Base-by-base conservation (phyloP, 768 basidiomycete genomes). In the Paxillus involutus region DNA sequence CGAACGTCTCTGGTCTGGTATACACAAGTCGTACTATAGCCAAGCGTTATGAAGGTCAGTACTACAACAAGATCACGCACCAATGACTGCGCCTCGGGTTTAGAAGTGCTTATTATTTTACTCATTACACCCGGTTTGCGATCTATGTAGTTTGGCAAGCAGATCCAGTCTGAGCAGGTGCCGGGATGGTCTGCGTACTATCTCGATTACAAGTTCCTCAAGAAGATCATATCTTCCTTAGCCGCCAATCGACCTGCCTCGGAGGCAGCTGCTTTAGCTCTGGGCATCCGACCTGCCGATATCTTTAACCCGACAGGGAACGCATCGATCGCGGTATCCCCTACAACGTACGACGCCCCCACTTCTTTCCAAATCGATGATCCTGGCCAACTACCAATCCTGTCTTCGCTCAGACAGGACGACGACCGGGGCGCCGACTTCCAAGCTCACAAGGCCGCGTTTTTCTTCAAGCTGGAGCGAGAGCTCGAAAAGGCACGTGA, bases 381-480 rank as follows among this genome's bases (percentile, higher is more conserved):
- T 49, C 75, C 75, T 41, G 76, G 70, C 29, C 75, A 74, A 55
- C 80, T 85, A 19, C 81, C 82, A 40, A 78, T 89, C 59, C 80
- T 88, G 58, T 77, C 86, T 35, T 73, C 78, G 10, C 77, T 84
- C 6, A 78, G 80, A 19, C 79, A 85, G 62, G 87, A 91, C 65
- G 80, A 82, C 30, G 88, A 87, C 60, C 76, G 91, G 53, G 87
- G 91, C 1, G 83, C 89, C 16, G 88, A 91, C 65, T 94, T 98
- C 62, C 91, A 89, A 64, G 93, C 94, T 13, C 93, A 96, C 76
- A 93, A 95, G 67, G 91, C 95, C 4, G 93, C 94, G 1, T 99
- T 98, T 78, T 98, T 99, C 78, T 98, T 97, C 81, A 98, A 95
- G 70, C 82, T 99, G 0, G 95, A 98, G 70, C 83, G 96, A 19